A percentile compares a stretch with the other conserved stretches of the same genome.
Evolutionary conservation across 1,284 basidiomycete genomes (phyloP).

Genomic region (Lignosus rhinocerotis): DNA sequence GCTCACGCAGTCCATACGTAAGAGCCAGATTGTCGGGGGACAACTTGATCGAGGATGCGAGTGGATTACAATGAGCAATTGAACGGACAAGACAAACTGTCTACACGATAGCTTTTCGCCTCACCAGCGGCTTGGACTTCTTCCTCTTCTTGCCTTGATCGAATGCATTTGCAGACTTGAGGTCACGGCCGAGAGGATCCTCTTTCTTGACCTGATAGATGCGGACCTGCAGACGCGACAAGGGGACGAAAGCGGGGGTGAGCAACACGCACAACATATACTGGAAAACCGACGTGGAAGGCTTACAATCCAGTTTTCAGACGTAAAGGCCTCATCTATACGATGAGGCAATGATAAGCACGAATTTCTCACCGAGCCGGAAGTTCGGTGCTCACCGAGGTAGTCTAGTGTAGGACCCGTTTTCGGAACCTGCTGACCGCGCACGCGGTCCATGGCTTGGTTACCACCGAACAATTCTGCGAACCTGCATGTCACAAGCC

Average conservation of each 20-base stretch:
- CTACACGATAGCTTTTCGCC: conserved; percentile 53
- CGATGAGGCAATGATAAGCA: conserved; percentile 15
- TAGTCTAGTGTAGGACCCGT: conserved; percentile 84
- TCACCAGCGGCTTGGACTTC: conserved; percentile 62
- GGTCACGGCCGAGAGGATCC: conserved; percentile 86
- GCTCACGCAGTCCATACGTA: background rate
- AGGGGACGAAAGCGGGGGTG: conserved; percentile 2
- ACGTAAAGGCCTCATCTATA: conserved; percentile 92
- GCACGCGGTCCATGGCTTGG: conserved; percentile 79
- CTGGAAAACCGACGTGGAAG: background rate
- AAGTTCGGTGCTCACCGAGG: conserved; percentile 52
- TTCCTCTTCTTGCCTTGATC: conserved; percentile 85
- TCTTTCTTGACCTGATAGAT: conserved; percentile 98
- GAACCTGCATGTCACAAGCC: conserved; percentile 55
- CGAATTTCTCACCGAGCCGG: conserved; percentile 6
- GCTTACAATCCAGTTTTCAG: conserved; percentile 96
- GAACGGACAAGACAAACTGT: background rate
- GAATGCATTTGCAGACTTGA: conserved; percentile 86
- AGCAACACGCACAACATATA: background rate
- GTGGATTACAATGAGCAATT: conserved; percentile 8
- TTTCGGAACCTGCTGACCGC: conserved; percentile 77
- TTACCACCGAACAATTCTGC: conserved; percentile 82
- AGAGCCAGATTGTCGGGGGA: too few species aligned
- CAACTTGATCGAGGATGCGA: background rate
- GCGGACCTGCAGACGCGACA: conserved; percentile 56